Conservation (phyloP, 108 stramenopile species). For the Nitzschia palea region DNA sequence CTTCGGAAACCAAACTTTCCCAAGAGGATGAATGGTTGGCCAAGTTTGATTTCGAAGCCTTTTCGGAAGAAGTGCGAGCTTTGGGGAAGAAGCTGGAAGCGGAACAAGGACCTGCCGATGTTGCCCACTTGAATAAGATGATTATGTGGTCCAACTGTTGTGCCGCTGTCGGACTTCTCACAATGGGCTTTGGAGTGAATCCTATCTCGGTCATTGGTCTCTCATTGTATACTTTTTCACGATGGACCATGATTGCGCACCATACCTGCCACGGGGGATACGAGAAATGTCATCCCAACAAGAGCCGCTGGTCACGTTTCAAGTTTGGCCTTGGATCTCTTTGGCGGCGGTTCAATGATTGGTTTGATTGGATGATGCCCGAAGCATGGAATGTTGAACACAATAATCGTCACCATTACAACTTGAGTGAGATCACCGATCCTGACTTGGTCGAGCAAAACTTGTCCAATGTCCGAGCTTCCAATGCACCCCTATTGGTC, state of each 20-base stretch:
- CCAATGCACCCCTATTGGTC: constrained; percentile 30
- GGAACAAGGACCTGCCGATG: constrained; percentile 81
- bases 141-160: constrained; percentile 76
- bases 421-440: constrained; percentile 55
- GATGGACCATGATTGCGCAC: constrained; percentile 82
- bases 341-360: constrained; percentile 56
- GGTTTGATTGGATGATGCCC: constrained; percentile 85
- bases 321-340: constrained; percentile 67
- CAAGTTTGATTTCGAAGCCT: constrained; percentile 76
- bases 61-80: constrained; percentile 72
- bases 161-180: constrained; percentile 68
- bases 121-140: constrained; percentile 89
- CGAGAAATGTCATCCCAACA: constrained; percentile 56
- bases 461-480: constrained; percentile 37
- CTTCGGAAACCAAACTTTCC: constrained; percentile 13
- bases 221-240: constrained; percentile 55
- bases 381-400: constrained; percentile 85
- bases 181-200: constrained; percentile 59
- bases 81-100: constrained; percentile 79
- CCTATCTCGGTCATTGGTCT: constrained; percentile 57
- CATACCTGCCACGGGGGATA: constrained; percentile 82
- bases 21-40: constrained; percentile 77
- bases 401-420: constrained; percentile 68
- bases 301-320: constrained; percentile 55
- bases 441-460: constrained; percentile 74